phyloP scores from a whole-genome alignment of 768 basidiomycete species.

The Suillus brevipes region DNA sequence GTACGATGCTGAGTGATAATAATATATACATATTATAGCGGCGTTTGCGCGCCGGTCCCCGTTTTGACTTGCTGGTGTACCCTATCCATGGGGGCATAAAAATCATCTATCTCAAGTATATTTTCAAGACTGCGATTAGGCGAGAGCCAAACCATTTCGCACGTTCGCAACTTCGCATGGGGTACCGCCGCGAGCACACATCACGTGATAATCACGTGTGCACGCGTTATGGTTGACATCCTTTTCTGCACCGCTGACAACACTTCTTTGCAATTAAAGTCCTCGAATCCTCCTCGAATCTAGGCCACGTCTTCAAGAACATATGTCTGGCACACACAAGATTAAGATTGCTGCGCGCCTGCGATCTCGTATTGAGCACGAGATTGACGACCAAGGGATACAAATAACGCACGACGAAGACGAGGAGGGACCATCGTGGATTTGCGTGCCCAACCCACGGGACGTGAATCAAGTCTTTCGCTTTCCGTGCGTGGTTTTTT shows the following conservation, averaged over 20 bases:
- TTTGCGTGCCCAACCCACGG: constrained; percentile 71
- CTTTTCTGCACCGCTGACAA: not conserved
- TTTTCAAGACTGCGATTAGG: not conserved
- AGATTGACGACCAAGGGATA: constrained; percentile 62
- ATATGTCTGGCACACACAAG: constrained; percentile 38
- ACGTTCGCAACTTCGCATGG: not conserved
- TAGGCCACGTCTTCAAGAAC: not conserved
- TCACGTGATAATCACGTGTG: constrained; percentile 2
- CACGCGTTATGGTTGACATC: constrained; percentile 6
- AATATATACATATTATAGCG: not conserved
- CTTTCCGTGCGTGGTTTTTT: constrained; percentile 56
- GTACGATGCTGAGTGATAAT: not conserved
- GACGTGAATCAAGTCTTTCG: constrained; percentile 71
- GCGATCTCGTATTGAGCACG: constrained; percentile 61
- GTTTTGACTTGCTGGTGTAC: not conserved
- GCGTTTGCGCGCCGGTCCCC: not conserved
- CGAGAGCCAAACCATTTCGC: not conserved
- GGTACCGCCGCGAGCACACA: no score
- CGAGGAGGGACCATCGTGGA: constrained; percentile 40
- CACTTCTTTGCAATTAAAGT: not conserved
- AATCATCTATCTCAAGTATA: not conserved
- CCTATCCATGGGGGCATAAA: not conserved
- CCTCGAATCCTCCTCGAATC: not conserved
- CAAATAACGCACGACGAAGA: constrained; percentile 47
- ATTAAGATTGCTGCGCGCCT: constrained; percentile 75